These are phyloP conservation scores for Amphichorda felina DNA, from an alignment of 2,329 filamentous ascomycete genomes.

Conservation along the genomic window DNA sequence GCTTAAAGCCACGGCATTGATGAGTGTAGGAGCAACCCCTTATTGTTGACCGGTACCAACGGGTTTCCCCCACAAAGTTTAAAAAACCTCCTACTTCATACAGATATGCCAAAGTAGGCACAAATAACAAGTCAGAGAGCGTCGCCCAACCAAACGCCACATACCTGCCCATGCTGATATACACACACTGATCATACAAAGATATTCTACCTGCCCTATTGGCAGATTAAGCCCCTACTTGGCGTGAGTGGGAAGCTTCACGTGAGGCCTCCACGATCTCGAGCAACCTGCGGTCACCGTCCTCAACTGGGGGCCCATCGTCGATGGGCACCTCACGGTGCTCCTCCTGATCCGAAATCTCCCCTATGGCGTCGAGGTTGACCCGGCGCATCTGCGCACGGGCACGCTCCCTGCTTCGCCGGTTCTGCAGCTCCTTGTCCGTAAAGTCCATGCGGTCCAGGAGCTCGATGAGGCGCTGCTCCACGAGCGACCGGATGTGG, in stretches of 20 bases:
- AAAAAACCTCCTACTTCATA: too few species aligned
- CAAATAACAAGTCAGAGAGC: too few species aligned
- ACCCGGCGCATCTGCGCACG: conserved; percentile 8
- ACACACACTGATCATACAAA: too few species aligned
- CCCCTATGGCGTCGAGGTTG: conserved; percentile 6
- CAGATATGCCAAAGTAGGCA: too few species aligned
- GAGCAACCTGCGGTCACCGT: background rate
- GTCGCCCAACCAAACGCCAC: too few species aligned
- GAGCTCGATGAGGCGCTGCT: conserved; percentile 51
- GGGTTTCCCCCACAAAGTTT: too few species aligned
- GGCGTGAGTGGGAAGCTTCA: background rate
- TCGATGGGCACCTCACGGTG: conserved; percentile 7
- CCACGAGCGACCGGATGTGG: conserved; percentile 66
- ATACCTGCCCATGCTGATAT: too few species aligned
- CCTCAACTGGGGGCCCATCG: background rate
- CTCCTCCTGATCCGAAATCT: conserved; percentile 6
- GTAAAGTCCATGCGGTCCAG: conserved; percentile 38
- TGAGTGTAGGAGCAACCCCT: too few species aligned
- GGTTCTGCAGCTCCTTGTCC: conserved; percentile 16
- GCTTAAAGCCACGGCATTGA: too few species aligned
- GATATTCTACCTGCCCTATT: background rate
- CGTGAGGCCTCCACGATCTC: background rate
- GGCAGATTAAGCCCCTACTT: background rate
- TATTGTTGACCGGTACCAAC: too few species aligned
- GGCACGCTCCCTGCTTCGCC: conserved; percentile 11